phyloP scores from a whole-genome alignment of 2,329 filamentous ascomycete species.

The Cladophialophora chaetospira region DNA sequence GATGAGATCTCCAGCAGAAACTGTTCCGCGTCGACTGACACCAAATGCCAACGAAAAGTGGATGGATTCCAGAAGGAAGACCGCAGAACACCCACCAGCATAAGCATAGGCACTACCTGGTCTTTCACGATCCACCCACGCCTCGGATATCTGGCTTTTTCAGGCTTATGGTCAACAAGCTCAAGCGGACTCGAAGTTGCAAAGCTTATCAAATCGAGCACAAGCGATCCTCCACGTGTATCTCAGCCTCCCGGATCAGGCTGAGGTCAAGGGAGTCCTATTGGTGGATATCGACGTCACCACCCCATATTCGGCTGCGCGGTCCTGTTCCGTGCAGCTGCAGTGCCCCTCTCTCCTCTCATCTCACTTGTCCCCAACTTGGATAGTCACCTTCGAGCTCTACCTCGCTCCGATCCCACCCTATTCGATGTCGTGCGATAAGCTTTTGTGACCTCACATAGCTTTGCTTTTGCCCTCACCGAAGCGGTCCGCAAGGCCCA shows the following conservation, averaged over 20 bases:
- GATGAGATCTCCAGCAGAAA: no score
- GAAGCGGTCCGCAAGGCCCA: neutral
- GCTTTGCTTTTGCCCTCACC: neutral
- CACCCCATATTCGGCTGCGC: neutral
- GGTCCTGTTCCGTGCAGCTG: neutral
- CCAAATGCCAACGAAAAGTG: no score
- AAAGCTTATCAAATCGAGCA: conserved; percentile 4
- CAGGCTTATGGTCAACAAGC: neutral
- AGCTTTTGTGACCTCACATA: neutral
- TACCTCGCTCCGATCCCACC: neutral
- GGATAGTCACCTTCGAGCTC: neutral
- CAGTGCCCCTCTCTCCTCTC: no score
- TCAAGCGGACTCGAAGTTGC: neutral
- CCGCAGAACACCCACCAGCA: no score
- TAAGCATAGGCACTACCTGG: neutral
- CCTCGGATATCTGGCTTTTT: neutral
- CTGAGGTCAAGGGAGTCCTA: neutral
- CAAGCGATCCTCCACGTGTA: neutral
- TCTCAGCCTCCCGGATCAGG: no score
- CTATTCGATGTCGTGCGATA: neutral
- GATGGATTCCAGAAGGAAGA: no score
- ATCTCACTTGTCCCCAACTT: neutral
- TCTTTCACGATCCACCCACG: neutral
- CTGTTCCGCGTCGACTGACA: no score
- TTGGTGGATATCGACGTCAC: no score